Conservation (phyloP, 1,139 yeast genomes). For the Saccharomyces pastorianus region DNA sequence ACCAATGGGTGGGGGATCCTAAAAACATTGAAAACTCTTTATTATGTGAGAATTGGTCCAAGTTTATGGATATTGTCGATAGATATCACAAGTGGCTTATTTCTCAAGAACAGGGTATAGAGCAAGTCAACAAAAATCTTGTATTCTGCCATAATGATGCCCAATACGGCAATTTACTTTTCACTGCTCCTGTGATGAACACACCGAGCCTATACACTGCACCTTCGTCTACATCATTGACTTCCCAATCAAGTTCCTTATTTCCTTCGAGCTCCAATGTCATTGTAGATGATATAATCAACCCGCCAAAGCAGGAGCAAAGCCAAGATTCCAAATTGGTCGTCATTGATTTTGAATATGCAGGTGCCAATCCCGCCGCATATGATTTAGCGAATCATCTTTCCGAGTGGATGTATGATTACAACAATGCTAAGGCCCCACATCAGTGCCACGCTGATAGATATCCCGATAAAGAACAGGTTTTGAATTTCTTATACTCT, state of each 20-base stretch:
- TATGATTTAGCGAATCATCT: constrained; percentile 84
- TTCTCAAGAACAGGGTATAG: constrained; percentile 40
- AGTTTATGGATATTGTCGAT: constrained; percentile 42
- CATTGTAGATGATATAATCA: constrained; percentile 31
- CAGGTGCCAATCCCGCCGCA: constrained; percentile 89
- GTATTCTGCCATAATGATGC: constrained; percentile 93
- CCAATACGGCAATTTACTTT: constrained; percentile 83
- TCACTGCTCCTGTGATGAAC: constrained; percentile 33
- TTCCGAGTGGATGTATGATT: constrained; percentile 95
- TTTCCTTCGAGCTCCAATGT: constrained; percentile 31
- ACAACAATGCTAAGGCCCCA: constrained; percentile 47
- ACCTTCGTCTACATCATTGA: constrained; percentile 6
- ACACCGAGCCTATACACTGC: not conserved
- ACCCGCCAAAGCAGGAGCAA: constrained; percentile 33
- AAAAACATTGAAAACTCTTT: constrained; percentile 37
- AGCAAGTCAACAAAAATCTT: constrained; percentile 33
- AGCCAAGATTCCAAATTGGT: constrained; percentile 68
- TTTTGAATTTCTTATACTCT: constrained; percentile 61
- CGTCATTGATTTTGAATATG: constrained; percentile 92
- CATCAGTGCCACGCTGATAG: constrained; percentile 47
- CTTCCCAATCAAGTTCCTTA: constrained; percentile 14
- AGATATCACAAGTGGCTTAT: constrained; percentile 59
- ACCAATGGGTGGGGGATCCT: constrained; percentile 28
- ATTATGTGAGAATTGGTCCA: constrained; percentile 42
- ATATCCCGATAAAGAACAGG: constrained; percentile 63